These are phyloP conservation scores for Thymus quinquecostatus DNA, from an alignment of 257 asterid species.

Conservation along the genomic window DNA sequence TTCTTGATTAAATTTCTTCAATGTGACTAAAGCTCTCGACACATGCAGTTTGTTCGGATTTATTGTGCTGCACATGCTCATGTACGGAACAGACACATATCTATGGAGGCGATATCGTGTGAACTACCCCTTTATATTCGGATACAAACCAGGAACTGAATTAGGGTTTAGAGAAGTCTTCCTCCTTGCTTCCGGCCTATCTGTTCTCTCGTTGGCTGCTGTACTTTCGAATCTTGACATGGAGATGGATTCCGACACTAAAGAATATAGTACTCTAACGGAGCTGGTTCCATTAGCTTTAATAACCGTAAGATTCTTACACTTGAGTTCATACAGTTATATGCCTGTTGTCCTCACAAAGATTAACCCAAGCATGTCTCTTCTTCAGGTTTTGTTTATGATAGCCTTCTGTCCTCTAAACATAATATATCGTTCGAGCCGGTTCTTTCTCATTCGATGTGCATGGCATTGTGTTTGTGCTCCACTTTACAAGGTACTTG, in stretches of 20 bases:
- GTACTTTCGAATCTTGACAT: constrained; percentile 70
- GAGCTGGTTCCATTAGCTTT: constrained; percentile 75
- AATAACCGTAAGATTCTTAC: constrained; percentile 41
- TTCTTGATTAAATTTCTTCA: neutral
- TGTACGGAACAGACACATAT: constrained; percentile 62
- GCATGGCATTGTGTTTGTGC: constrained; percentile 77
- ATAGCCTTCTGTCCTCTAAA: constrained; percentile 71
- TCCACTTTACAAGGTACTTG: constrained; percentile 84
- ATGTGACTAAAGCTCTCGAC: neutral
- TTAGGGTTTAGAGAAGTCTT: constrained; percentile 72
- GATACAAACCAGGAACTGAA: constrained; percentile 69
- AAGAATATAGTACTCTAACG: constrained; percentile 39
- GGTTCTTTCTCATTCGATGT: constrained; percentile 58
- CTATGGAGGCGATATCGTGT: constrained; percentile 74
- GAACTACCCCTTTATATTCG: constrained; percentile 80
- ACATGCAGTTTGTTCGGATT: constrained; percentile 62
- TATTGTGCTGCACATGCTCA: constrained; percentile 76
- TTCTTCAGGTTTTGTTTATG: constrained; percentile 54
- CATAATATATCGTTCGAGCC: constrained; percentile 76
- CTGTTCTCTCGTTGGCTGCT: constrained; percentile 65
- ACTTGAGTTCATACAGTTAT: neutral
- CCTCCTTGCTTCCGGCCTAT: constrained; percentile 76
- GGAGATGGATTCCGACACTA: constrained; percentile 70
- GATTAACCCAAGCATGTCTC: neutral
- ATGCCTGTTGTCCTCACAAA: neutral